These are phyloP conservation scores for Penicillium mononematosum DNA, from an alignment of 495 filamentous ascomycete genomes.

Conservation along the genomic window DNA sequence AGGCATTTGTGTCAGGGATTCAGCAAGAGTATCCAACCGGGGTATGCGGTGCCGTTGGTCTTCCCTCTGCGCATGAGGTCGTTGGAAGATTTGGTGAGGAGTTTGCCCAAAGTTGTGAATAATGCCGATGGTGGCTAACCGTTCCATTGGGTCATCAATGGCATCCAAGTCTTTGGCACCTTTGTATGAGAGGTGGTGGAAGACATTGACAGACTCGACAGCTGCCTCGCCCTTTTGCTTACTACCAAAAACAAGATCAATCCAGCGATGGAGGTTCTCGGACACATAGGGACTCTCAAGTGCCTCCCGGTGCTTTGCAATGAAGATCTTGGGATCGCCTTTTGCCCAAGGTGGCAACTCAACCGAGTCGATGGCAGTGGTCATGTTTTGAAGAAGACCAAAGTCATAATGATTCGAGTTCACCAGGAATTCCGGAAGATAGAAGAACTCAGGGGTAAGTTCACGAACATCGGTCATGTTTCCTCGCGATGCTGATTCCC, in stretches of 20 bases:
- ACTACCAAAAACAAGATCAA: constrained; percentile 91
- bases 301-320: constrained; percentile 90
- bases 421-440: constrained; percentile 85
- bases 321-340: constrained; percentile 92
- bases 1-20: constrained; percentile 75
- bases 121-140: constrained; percentile 83
- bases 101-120: constrained; percentile 99
- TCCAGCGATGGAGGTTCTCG: constrained; percentile 87
- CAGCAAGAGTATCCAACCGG: constrained; percentile 74
- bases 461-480: constrained; percentile 94
- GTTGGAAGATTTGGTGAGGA: constrained; percentile 87
- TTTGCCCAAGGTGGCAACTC: constrained; percentile 93
- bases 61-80: constrained; percentile 73
- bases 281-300: constrained; percentile 94
- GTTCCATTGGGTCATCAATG: constrained; percentile 83
- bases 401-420: constrained; percentile 96
- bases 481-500: constrained; percentile 82
- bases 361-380: constrained; percentile 77
- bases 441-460: constrained; percentile 95
- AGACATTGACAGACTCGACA: constrained; percentile 88
- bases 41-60: constrained; percentile 56
- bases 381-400: constrained; percentile 75
- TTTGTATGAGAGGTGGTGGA: constrained; percentile 91
- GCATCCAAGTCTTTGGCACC: constrained; percentile 89
- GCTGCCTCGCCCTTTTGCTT: constrained; percentile 95